phyloP scores from a whole-genome alignment of 2,329 filamentous ascomycete genomes.

The Rutstroemia sp. region DNA sequence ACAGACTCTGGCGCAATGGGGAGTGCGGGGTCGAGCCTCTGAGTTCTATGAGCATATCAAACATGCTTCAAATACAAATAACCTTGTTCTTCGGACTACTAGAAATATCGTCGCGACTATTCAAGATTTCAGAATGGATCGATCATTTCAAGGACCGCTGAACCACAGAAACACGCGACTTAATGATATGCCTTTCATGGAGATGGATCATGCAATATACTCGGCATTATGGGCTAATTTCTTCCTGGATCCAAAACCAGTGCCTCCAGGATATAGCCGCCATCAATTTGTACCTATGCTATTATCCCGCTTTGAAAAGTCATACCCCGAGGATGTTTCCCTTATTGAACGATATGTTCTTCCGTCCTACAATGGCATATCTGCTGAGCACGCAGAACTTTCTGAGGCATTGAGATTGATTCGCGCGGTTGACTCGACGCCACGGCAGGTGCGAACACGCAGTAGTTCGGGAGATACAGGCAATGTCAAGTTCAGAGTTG shows the following conservation, averaged over 20 bases:
- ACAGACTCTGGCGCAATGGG: conserved; percentile 44
- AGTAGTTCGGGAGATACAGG: conserved; percentile 19
- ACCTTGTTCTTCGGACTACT: conserved; percentile 67
- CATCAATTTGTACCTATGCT: conserved; percentile 30
- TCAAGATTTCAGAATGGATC: conserved; percentile 36
- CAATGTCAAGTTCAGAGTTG: conserved; percentile 61
- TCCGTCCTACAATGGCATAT: conserved; percentile 24
- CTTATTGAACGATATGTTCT: conserved; percentile 33
- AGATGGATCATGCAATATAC: conserved; percentile 33
- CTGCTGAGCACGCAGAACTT: conserved; percentile 33
- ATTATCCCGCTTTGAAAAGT: conserved; percentile 30
- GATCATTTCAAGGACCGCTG: not conserved
- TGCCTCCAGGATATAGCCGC: conserved; percentile 19
- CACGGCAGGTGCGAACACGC: conserved; percentile 37
- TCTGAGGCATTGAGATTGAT: conserved; percentile 47
- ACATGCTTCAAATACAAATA: conserved; percentile 50
- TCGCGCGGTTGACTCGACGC: conserved; percentile 47
- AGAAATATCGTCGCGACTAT: conserved; percentile 76
- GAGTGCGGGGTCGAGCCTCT: conserved; percentile 36
- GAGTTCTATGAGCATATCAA: conserved; percentile 45
- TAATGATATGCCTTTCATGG: conserved; percentile 27
- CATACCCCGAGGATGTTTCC: conserved; percentile 32
- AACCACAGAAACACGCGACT: conserved; percentile 21
- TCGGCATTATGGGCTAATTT: conserved; percentile 33
- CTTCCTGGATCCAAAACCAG: conserved; percentile 25